phyloP scores from a whole-genome alignment of 1,139 yeast genomes.

The Magnusiomyces suaveolens region DNA sequence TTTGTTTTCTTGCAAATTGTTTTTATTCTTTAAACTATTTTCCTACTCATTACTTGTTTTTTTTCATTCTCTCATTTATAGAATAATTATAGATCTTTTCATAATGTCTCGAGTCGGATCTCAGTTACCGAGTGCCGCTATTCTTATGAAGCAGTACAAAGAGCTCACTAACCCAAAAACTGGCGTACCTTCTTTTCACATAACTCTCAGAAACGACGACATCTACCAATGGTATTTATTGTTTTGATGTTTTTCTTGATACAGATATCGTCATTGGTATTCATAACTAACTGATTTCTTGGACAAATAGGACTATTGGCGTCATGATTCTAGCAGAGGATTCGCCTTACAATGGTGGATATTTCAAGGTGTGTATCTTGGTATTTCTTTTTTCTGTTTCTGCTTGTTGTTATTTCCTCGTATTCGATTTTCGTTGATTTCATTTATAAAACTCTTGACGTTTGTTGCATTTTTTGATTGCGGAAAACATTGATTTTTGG shows the following conservation, averaged over 20 bases:
- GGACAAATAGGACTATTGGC: constrained; percentile 56
- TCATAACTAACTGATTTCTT: not conserved
- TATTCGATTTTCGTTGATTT: too few species aligned
- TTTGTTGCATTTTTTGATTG: too few species aligned
- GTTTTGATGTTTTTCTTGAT: too few species aligned
- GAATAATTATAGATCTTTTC: not conserved
- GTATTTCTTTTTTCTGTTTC: not conserved
- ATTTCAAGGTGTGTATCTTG: constrained; percentile 43
- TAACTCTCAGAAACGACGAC: constrained; percentile 66
- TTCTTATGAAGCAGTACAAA: constrained; percentile 85
- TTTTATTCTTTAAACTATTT: too few species aligned
- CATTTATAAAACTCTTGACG: too few species aligned
- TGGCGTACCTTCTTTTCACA: constrained; percentile 85
- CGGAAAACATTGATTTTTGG: too few species aligned
- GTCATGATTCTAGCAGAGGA: constrained; percentile 86
- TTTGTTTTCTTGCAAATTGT: too few species aligned
- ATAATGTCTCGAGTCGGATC: not conserved
- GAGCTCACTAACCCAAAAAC: constrained; percentile 90
- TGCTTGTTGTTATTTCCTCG: too few species aligned
- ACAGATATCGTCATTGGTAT: too few species aligned
- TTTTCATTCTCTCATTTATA: not conserved
- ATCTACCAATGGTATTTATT: constrained; percentile 55
- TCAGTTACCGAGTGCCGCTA: constrained; percentile 42
- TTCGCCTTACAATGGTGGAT: constrained; percentile 92
- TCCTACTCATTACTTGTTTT: not conserved